These are phyloP conservation scores for Sporothrix brunneoviolacea DNA, from an alignment of 2,329 filamentous ascomycete species.

Conservation along the genomic window DNA sequence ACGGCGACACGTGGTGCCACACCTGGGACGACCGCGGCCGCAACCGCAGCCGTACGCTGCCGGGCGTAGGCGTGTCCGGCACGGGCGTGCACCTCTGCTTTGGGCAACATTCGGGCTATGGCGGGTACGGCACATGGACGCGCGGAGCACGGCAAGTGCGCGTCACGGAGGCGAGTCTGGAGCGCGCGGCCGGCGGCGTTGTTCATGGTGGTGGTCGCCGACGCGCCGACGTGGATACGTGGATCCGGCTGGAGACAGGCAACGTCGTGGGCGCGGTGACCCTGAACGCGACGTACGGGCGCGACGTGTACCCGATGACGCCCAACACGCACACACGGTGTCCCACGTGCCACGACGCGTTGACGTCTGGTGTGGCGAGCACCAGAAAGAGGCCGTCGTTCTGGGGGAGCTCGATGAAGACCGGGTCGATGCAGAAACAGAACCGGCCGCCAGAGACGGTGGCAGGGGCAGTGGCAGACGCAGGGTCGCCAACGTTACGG, in stretches of 20 bases:
- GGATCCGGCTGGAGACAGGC: slow-evolving; percentile 45
- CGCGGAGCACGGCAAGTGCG: slow-evolving; percentile 40
- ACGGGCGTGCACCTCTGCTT: slow-evolving; percentile 35
- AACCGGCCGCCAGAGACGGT: no score
- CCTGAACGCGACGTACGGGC: slow-evolving; percentile 47
- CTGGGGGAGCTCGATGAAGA: background rate
- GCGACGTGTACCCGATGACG: slow-evolving; percentile 36
- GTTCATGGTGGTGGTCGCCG: background rate
- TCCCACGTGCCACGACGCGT: background rate
- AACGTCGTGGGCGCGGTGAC: slow-evolving; percentile 36
- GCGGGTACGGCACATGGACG: slow-evolving; percentile 60
- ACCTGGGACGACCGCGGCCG: slow-evolving; percentile 26
- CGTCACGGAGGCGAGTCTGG: slow-evolving; percentile 20
- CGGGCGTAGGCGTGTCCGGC: slow-evolving; percentile 24
- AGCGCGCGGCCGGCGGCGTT: background rate
- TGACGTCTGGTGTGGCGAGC: no score
- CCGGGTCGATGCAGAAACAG: no score
- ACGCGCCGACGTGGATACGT: slow-evolving; percentile 36
- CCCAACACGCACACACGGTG: slow-evolving; percentile 17
- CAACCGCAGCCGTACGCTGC: no score
- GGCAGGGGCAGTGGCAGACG: no score
- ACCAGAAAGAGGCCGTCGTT: background rate
- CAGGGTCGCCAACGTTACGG: no score
- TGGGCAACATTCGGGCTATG: slow-evolving; percentile 62
- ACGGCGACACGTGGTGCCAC: slow-evolving; percentile 47